Conservation (phyloP, 2,329 filamentous ascomycete species). For the Cryphonectria japonica region DNA sequence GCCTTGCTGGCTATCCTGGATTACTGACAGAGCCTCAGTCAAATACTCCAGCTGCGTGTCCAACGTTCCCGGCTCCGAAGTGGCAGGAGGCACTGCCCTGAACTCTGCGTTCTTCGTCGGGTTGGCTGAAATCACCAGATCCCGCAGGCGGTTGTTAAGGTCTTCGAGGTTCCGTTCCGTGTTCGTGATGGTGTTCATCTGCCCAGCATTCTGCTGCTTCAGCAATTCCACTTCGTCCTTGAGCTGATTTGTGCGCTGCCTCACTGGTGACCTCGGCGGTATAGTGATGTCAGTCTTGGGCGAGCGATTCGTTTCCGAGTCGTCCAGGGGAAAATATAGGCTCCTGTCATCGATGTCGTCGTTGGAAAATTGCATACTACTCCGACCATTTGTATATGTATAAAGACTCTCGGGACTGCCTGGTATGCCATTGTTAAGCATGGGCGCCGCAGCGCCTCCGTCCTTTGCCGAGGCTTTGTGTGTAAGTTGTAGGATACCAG, state of each 20-base stretch:
- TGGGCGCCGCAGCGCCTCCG: constrained; percentile 47
- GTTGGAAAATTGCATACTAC: constrained; percentile 58
- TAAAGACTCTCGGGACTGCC: constrained; percentile 79
- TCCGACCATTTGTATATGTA: constrained; percentile 65
- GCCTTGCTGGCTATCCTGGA: constrained; percentile 60
- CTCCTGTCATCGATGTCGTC: constrained; percentile 77
- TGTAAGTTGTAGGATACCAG: constrained; percentile 87
- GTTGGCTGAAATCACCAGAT: constrained; percentile 45
- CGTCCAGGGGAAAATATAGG: constrained; percentile 71
- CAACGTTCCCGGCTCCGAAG: constrained; percentile 51
- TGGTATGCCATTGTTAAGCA: constrained; percentile 64
- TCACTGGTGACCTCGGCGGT: constrained; percentile 60
- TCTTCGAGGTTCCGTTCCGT: constrained; percentile 69
- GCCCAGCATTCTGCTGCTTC: constrained; percentile 41
- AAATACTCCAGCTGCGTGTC: constrained; percentile 70
- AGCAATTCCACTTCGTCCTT: constrained; percentile 47
- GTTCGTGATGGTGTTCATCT: constrained; percentile 58
- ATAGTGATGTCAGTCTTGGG: constrained; percentile 57
- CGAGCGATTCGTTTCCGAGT: constrained; percentile 54
- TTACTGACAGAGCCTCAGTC: constrained; percentile 64
- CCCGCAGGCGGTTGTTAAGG: constrained; percentile 54
- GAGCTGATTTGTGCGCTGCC: constrained; percentile 56
- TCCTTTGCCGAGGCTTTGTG: constrained; percentile 74
- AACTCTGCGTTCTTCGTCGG: constrained; percentile 57
- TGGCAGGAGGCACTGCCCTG: constrained; percentile 45